Evolutionary conservation across 176 grass and related monocot genomes (phyloP), one percentile per base, ranked within the genome.

Genomic region (Pontederia crassipes): DNA sequence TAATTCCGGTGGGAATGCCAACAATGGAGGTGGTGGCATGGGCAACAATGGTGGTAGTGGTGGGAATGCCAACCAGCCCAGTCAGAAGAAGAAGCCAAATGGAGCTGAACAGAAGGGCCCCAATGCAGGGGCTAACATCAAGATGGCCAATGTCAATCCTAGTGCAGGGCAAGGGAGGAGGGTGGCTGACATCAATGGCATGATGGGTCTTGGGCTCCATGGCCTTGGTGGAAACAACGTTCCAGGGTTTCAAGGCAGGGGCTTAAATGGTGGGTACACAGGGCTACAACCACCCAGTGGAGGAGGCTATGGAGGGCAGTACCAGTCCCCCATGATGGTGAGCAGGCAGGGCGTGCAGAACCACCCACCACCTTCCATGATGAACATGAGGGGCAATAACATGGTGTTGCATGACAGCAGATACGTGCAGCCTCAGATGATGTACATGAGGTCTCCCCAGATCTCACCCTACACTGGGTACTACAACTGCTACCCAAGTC

Each of bases 381-480:
- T 53, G 20, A 54, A 11, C 66, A 24, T 50, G 4, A 48, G 29
- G 29, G 53, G 53, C 11, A 29, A 46, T 9, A 56, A 54, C 26
- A 64, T 64, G 61, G 26, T 64, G 32, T 28, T 45, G 66, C 66
- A 54, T 45, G 28, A 49, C 50, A 67, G 27, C 64, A 54, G 49
- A 45, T 45, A 45, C 64, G 17, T 60, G 64, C 65, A 56, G n/a
- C 66, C 52, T 10, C 66, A 69, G 66, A 69, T 60, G 58, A 60
- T 60, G 58, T 60, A 60, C 75, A 73, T 86, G 45, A 74, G 84
- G 60, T 85, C 92, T 59, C 79, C 87, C 14, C 92, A 97, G 81
- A 87, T 91, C 70, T 81, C 80, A 67, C 84, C 92, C 10, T 97
- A 97, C 78, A 75, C 92, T 16, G 92, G 84, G 32, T 91, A 88